Base-by-base conservation (phyloP, 2,329 filamentous ascomycete species). In the Trichoderma sp. region DNA sequence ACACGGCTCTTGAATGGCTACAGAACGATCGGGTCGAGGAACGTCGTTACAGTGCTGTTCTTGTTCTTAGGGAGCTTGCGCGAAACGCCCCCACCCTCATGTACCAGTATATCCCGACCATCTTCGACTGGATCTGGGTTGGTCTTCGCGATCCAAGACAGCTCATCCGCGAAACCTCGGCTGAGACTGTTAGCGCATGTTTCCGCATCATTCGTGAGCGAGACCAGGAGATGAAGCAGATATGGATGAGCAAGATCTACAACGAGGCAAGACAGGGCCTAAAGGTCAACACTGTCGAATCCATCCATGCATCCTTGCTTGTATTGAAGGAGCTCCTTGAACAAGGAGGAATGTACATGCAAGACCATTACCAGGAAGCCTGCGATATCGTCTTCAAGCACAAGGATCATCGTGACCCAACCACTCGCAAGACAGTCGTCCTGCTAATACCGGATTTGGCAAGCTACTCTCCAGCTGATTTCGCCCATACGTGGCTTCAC, bases 311-410 rank as follows among this genome's bases (percentile, higher is more conserved):
- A n/a, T 97, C 95, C 2, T 85, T 99, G 51, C 85, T 99, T 24
- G 94, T 96, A 1, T 86, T 98, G 75, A 96, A 95, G 78, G 95
- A 98, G 81, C 86, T 99, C 59, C 88, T 99, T 21, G 89, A 96
- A 71, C 95, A 97, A 78, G 96, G 96, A 65, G 94, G 94, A 74
- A 99, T 99, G 95, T 99, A 97, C 80, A 98, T 99, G 96, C 94
- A 97, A 75, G 92, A 94, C 49, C 89, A 94, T 77, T 99, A 98
- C 79, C 89, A 91, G 69, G 93, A 97, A 74, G 91, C 93, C 13
- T 98, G 95, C 78, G 96, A 99, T 71, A 94, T 96, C 71, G 92
- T 97, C 43, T 90, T 95, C 72, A 91, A 92, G 71, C 92, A 97
- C 79, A 97, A 97, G 79, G 96, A 99, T 74, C 93, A 98, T 74